Conservation (phyloP, 2,329 filamentous ascomycete genomes). For the Ophiostoma montium region DNA sequence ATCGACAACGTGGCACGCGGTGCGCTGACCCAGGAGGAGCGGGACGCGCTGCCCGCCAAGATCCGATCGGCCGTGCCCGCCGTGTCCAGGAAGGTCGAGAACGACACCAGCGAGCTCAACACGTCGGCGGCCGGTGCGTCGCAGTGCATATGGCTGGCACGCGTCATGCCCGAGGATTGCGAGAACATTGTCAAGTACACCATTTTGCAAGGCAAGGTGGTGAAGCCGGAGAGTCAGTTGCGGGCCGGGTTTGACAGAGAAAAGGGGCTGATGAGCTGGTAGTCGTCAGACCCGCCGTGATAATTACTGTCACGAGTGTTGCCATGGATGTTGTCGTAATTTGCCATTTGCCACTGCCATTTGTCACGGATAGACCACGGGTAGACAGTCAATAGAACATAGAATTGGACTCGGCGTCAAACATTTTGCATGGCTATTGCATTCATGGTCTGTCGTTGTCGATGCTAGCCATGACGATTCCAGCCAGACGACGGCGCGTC, state of each 20-base stretch:
- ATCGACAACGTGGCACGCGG: constrained; percentile 30
- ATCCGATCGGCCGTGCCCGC: constrained; percentile 17
- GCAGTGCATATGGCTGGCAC: constrained; percentile 86
- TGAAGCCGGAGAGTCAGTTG: constrained; percentile 77
- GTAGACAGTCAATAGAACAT: too few species aligned
- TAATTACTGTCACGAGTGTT: too few species aligned
- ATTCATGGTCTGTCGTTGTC: too few species aligned
- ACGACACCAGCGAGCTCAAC: constrained; percentile 15
- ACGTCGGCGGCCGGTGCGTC: constrained; percentile 41
- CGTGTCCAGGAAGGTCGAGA: constrained; percentile 13
- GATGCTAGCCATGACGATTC: too few species aligned
- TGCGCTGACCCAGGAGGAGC: constrained; percentile 23
- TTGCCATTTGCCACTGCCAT: too few species aligned
- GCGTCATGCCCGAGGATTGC: constrained; percentile 75
- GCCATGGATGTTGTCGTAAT: too few species aligned
- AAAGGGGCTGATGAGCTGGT: constrained; percentile 81
- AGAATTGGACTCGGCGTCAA: too few species aligned
- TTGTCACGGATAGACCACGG: too few species aligned
- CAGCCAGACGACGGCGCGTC: too few species aligned
- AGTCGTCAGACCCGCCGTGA: not conserved
- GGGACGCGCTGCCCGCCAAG: constrained; percentile 17
- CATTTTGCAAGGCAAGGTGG: constrained; percentile 80
- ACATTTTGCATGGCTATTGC: too few species aligned
- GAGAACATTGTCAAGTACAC: constrained; percentile 87
- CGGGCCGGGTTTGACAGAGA: constrained; percentile 80